phyloP scores from a whole-genome alignment of 495 filamentous ascomycete genomes.

The Letharia columbiana region DNA sequence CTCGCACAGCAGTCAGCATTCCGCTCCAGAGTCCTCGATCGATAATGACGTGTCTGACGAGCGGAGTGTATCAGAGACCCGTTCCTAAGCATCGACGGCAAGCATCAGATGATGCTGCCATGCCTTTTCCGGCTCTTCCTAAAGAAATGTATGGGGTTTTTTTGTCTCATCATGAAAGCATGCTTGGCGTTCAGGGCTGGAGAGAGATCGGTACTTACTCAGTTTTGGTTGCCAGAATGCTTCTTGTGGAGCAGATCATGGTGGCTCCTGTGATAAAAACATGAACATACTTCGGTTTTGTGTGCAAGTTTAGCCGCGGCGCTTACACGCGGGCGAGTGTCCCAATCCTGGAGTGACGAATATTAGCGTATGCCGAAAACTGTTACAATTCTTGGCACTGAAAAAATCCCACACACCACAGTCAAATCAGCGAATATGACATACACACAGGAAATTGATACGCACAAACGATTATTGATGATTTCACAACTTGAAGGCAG shows the following conservation, averaged over 20 bases:
- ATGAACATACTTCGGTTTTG: background rate
- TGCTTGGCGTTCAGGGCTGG: background rate
- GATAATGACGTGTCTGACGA: background rate
- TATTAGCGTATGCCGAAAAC: too few species aligned
- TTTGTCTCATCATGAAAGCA: slow-evolving; percentile 23
- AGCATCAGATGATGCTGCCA: slow-evolving; percentile 20
- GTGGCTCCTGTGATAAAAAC: background rate
- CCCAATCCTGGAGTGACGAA: too few species aligned
- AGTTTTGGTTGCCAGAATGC: background rate
- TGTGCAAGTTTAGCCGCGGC: background rate
- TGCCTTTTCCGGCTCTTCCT: slow-evolving; percentile 31
- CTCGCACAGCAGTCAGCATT: background rate
- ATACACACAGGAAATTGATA: too few species aligned
- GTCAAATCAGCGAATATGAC: too few species aligned
- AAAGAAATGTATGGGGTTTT: slow-evolving; percentile 21
- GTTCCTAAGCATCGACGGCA: slow-evolving; percentile 26
- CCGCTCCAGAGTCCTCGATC: background rate
- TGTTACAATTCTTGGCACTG: too few species aligned
- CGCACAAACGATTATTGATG: too few species aligned
- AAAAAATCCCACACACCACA: too few species aligned
- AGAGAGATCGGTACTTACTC: background rate
- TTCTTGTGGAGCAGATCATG: background rate
- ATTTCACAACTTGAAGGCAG: too few species aligned
- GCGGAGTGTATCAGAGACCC: slow-evolving; percentile 23
- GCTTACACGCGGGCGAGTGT: background rate